phyloP scores from a whole-genome alignment of 208 protist species.

The Histomonas meleagridis region DNA sequence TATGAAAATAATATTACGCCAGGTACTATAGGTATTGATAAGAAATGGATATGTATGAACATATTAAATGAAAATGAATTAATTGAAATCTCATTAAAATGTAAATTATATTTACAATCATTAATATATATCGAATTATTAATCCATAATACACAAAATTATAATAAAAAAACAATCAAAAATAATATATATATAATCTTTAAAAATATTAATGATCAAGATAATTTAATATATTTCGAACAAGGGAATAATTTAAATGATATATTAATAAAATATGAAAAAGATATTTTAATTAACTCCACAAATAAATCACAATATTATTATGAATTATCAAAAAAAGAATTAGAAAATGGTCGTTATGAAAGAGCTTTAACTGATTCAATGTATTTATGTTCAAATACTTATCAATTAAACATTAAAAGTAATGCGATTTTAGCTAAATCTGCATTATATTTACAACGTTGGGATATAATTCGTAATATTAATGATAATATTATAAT shows the following conservation, averaged over 20 bases:
- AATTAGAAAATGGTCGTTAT: background rate
- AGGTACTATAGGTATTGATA: background rate
- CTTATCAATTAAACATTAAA: background rate
- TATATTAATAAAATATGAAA: too few relatives aligned
- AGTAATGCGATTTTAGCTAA: background rate
- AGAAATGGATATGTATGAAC: background rate
- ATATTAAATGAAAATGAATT: background rate
- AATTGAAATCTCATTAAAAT: background rate
- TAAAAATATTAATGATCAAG: background rate
- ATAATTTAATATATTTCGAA: background rate
- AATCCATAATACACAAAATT: background rate
- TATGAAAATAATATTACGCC: background rate
- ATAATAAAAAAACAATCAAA: background rate
- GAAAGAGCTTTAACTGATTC: conserved; percentile 10
- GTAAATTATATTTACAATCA: background rate
- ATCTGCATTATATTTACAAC: background rate
- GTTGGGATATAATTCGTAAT: background rate
- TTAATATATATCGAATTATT: background rate
- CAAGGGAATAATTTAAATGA: too few relatives aligned
- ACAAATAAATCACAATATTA: background rate
- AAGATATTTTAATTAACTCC: background rate
- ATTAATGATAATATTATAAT: background rate
- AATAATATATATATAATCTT: background rate
- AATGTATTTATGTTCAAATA: background rate
- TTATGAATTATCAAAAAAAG: background rate